These are phyloP conservation scores for Gardenia jasminoides DNA, from an alignment of 257 asterid species.

Conservation along the genomic window DNA sequence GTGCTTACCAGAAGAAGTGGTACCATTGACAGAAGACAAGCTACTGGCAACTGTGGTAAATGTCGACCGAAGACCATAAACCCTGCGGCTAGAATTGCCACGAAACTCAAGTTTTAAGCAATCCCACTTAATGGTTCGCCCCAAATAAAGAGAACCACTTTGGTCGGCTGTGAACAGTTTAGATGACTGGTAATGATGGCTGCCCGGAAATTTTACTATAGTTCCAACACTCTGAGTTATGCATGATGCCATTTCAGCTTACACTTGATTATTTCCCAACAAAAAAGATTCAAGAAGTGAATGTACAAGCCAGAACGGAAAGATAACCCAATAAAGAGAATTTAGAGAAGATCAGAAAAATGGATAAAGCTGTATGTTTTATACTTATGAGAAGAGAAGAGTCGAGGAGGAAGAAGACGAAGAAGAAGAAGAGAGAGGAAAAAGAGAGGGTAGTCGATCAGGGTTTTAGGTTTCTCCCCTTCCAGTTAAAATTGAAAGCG, in stretches of 20 bases:
- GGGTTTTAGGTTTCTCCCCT: not conserved
- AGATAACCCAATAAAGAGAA: not conserved
- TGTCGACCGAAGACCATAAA: constrained; percentile 7
- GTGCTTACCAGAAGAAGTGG: constrained; percentile 19
- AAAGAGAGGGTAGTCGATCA: too few relatives aligned
- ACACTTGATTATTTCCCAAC: not conserved
- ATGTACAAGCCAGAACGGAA: not conserved
- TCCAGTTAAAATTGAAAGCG: not conserved
- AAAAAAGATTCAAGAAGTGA: not conserved
- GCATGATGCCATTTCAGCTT: constrained; percentile 37
- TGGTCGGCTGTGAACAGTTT: constrained; percentile 19
- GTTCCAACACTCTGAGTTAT: constrained; percentile 18
- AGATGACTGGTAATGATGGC: constrained; percentile 19
- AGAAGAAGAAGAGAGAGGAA: not conserved
- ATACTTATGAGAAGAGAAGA: too few relatives aligned
- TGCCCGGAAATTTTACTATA: constrained; percentile 21
- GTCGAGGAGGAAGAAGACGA: not conserved
- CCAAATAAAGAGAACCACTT: constrained; percentile 17
- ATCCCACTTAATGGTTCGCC: constrained; percentile 26
- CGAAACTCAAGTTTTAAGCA: constrained; percentile 26
- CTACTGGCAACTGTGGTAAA: constrained; percentile 30
- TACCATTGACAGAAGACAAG: constrained; percentile 31
- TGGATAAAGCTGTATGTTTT: not conserved
- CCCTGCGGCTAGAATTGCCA: constrained; percentile 25
- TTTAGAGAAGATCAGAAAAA: not conserved